Evolutionary conservation across 176 grass and related monocot genomes (phyloP).

Genomic region (Pharus latifolius): DNA sequence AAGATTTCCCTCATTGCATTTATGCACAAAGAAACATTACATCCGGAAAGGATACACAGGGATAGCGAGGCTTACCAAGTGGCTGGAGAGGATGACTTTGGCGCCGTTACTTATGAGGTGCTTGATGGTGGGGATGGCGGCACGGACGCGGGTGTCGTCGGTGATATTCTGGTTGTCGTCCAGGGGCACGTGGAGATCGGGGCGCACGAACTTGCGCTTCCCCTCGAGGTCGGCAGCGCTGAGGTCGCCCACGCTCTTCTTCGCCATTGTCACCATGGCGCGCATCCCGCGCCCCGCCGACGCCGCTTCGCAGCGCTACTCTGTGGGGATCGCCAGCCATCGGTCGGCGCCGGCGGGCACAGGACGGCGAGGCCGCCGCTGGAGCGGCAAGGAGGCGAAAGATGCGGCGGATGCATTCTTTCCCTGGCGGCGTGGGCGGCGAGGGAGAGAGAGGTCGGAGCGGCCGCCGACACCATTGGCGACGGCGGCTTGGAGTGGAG

Average conservation of each 20-base stretch:
- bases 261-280: slow-evolving; percentile 21
- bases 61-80: slow-evolving; percentile 13
- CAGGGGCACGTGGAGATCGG: slow-evolving; percentile 35
- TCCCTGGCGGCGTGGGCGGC: not conserved
- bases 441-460: not conserved
- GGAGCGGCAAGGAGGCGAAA: not conserved
- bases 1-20: too few species aligned
- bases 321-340: not conserved
- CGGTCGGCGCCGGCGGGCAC: not conserved
- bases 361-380: not conserved
- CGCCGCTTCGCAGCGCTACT: not conserved
- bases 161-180: slow-evolving; percentile 28
- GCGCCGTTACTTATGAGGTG: slow-evolving; percentile 25
- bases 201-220: slow-evolving; percentile 23
- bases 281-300: not conserved
- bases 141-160: slow-evolving; percentile 29
- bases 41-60: not conserved
- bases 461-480: not conserved
- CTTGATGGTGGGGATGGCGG: slow-evolving; percentile 37
- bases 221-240: slow-evolving; percentile 15
- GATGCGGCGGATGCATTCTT: not conserved
- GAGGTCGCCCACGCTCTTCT: slow-evolving; percentile 37
- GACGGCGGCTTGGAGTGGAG: not conserved
- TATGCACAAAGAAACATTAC: too few species aligned
- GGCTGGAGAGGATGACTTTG: slow-evolving; percentile 33